These are phyloP conservation scores for Hirschfeldia incana DNA, from an alignment of 345 rosid genomes.

Conservation along the genomic window DNA sequence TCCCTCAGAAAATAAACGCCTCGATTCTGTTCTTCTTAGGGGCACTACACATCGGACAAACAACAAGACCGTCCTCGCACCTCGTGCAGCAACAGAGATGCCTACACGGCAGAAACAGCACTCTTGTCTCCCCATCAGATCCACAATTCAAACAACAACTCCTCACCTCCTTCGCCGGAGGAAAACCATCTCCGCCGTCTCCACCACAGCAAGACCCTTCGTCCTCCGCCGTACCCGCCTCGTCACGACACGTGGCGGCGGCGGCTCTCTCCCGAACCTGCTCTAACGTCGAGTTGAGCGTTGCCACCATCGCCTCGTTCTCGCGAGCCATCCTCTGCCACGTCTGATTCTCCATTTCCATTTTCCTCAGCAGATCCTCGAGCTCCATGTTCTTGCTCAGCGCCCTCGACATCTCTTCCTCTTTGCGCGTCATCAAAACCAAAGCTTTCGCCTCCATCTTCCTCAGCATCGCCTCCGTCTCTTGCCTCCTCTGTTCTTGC, in stretches of 20 bases:
- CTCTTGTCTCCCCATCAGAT: constrained; percentile 49
- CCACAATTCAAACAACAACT: constrained; percentile 60
- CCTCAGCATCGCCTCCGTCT: constrained; percentile 39
- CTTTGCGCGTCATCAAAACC: constrained; percentile 51
- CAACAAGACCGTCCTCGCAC: constrained; percentile 57
- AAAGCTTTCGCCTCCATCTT: constrained; percentile 47
- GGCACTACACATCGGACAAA: constrained; percentile 71
- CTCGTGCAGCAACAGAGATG: constrained; percentile 76
- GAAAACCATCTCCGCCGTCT: constrained; percentile 1
- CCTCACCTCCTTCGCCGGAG: constrained; percentile 10
- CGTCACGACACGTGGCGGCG: constrained; percentile 29
- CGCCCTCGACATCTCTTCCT: constrained; percentile 60
- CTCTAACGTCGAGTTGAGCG: constrained; percentile 53
- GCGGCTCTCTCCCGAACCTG: constrained; percentile 48
- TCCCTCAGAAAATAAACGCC: constrained; percentile 54
- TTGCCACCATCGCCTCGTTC: constrained; percentile 54
- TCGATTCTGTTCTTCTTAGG: constrained; percentile 73
- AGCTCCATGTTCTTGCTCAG: constrained; percentile 55
- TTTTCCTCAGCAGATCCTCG: constrained; percentile 49
- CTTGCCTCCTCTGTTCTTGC: constrained; percentile 63
- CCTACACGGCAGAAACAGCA: constrained; percentile 90
- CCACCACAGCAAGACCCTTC: constrained; percentile 51
- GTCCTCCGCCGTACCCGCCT: constrained; percentile 37
- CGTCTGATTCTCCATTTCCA: constrained; percentile 56
- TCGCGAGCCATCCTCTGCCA: constrained; percentile 67